These are phyloP conservation scores for Setaria italica DNA, from an alignment of 202 grass and related monocot species.

Conservation along the genomic window DNA sequence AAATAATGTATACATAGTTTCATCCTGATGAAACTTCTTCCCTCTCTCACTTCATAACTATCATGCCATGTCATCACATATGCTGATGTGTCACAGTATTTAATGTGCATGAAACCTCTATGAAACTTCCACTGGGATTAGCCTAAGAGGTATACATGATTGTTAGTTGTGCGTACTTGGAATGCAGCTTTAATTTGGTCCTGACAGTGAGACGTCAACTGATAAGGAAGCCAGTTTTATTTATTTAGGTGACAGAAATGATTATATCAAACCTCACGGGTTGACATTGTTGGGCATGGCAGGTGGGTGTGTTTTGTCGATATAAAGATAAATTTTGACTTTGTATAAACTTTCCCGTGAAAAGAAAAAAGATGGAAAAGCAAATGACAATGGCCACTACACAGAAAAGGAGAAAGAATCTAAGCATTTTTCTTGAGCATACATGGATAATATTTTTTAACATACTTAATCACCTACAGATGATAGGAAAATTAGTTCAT, in stretches of 20 bases:
- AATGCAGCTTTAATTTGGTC: not conserved
- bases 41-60: too few species aligned
- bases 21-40: too few species aligned
- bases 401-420: not conserved
- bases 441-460: not conserved
- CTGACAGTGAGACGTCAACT: not conserved
- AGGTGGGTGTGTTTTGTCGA: not conserved
- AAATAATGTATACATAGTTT: too few species aligned
- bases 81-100: too few species aligned
- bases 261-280: not conserved
- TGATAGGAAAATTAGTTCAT: not conserved
- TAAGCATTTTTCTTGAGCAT: not conserved
- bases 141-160: too few species aligned
- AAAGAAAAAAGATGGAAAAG: not conserved
- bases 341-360: not conserved
- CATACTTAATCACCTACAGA: not conserved
- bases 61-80: too few species aligned
- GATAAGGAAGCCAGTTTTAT: not conserved
- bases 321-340: not conserved
- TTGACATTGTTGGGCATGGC: constrained; percentile 13
- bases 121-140: too few species aligned
- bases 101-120: too few species aligned
- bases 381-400: not conserved
- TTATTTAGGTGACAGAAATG: constrained; percentile 3
- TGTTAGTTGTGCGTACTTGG: not conserved